phyloP scores from a whole-genome alignment of 2,329 filamentous ascomycete species.

The Penicillium sp. region DNA sequence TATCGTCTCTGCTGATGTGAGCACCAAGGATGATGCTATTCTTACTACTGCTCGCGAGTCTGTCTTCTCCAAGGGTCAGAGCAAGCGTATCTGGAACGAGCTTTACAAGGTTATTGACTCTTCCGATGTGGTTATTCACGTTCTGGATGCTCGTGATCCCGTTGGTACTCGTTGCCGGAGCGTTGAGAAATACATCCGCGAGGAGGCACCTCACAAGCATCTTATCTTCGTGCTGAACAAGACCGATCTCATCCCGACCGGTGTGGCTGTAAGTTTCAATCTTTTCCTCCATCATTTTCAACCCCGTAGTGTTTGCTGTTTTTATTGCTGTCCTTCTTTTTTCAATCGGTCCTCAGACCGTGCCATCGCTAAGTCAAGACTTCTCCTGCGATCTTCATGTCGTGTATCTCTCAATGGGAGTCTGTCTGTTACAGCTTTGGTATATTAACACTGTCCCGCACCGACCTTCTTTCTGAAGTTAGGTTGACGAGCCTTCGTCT shows the following conservation, averaged over 20 bases:
- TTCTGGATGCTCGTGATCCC: constrained; percentile 86
- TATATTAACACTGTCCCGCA: constrained; percentile 80
- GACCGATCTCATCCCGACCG: constrained; percentile 88
- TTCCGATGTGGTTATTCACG: constrained; percentile 93
- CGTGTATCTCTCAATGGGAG: constrained; percentile 67
- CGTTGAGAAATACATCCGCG: constrained; percentile 88
- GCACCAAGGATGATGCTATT: constrained; percentile 41
- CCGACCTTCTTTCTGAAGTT: constrained; percentile 63
- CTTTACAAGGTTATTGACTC: constrained; percentile 94
- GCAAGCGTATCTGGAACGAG: constrained; percentile 96
- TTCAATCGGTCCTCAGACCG: constrained; percentile 16
- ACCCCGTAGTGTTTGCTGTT: constrained; percentile 5
- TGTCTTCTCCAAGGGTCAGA: constrained; percentile 92
- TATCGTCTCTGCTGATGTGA: constrained; percentile 55
- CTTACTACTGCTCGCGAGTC: constrained; percentile 69
- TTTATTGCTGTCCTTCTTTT: background rate
- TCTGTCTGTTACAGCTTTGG: constrained; percentile 99
- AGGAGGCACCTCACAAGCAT: constrained; percentile 96
- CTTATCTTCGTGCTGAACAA: constrained; percentile 88
- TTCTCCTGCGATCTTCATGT: constrained; percentile 61
- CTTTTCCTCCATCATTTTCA: constrained; percentile 5
- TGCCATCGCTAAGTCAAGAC: constrained; percentile 84
- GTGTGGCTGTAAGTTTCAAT: constrained; percentile 79
- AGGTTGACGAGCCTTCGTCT: constrained; percentile 80
- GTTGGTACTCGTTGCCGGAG: constrained; percentile 85